Percentiles rank a stretch among this genome's conserved stretches.
phyloP scores from a whole-genome alignment of 1,284 basidiomycete genomes.

The Ceratobasidium sp. region DNA sequence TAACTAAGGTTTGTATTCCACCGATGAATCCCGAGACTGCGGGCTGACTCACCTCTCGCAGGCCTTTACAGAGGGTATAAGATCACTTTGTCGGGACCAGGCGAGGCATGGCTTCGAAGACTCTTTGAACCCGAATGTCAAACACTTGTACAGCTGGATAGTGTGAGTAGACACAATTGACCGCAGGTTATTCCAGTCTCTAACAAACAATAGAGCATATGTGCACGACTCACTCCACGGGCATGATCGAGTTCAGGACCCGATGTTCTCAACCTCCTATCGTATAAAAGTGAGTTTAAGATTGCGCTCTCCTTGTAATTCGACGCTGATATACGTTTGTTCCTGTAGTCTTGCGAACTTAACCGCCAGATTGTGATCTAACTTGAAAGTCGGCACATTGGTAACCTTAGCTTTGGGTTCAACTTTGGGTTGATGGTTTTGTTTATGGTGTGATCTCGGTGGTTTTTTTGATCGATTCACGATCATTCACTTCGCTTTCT shows the following conservation, averaged over 20 bases:
- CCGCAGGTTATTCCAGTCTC: no score
- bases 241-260: background rate
- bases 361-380: background rate
- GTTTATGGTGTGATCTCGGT: no score
- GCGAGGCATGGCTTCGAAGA: background rate
- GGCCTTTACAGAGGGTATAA: constrained; percentile 10
- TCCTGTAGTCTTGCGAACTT: background rate
- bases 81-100: background rate
- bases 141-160: background rate
- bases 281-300: background rate
- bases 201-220: background rate
- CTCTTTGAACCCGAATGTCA: constrained; percentile 6
- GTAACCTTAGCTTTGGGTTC: no score
- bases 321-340: background rate
- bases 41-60: background rate
- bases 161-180: background rate
- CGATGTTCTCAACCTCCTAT: background rate
- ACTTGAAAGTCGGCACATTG: no score
- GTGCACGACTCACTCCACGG: background rate
- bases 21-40: no score
- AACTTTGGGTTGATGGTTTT: no score
- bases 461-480: no score
- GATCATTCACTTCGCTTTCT: no score
- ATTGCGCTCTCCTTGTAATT: background rate
- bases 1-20: constrained; percentile 7